phyloP scores from a whole-genome alignment of 148 eudicot genomes.

The Rhododendron griersonianum region DNA sequence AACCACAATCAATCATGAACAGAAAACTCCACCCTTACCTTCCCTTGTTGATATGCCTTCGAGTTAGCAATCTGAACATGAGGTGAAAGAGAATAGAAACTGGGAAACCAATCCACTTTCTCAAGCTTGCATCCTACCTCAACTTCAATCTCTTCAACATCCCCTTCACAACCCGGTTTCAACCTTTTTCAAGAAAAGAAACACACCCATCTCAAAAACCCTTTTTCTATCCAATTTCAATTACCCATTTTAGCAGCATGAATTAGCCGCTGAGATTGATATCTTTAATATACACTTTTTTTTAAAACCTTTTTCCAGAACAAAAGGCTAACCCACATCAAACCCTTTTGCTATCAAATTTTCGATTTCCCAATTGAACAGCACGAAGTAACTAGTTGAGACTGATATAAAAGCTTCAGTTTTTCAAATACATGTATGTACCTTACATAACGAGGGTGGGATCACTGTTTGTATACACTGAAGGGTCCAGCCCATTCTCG shows the following conservation, averaged over 20 bases:
- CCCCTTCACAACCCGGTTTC: conserved; percentile 65
- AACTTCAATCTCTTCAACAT: conserved; percentile 60
- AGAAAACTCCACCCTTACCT: conserved; percentile 36
- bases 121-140: conserved; percentile 53
- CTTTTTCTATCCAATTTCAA: background rate
- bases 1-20: background rate
- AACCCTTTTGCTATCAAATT: background rate
- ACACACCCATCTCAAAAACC: background rate
- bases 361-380: background rate
- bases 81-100: conserved; percentile 69
- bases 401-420: background rate
- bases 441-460: conserved; percentile 78
- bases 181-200: conserved; percentile 35
- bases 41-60: conserved; percentile 74
- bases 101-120: conserved; percentile 64
- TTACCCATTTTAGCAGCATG: background rate
- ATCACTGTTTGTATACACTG: conserved; percentile 47
- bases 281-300: background rate
- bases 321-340: background rate
- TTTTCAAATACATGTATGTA: conserved; percentile 7
- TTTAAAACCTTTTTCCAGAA: conserved; percentile 50
- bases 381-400: background rate
- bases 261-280: background rate
- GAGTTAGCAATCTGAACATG: conserved; percentile 69
- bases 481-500: conserved; percentile 64